Evolutionary conservation across 2,329 filamentous ascomycete species (phyloP).

Genomic region (Byssothecium circinans): DNA sequence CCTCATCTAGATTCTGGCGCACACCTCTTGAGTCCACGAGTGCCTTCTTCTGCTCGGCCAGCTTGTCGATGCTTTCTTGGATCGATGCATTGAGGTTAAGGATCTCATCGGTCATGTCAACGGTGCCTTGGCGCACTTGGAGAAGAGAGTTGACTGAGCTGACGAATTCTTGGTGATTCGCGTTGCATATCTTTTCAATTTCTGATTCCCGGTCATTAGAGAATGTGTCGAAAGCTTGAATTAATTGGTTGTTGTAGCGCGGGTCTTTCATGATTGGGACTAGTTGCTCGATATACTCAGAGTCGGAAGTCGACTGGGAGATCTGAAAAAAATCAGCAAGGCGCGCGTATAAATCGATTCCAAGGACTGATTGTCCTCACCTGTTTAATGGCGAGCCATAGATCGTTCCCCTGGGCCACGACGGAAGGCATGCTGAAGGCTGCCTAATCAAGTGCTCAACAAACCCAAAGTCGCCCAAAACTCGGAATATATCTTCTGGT

Average conservation of each 20-base stretch:
- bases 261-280: slow-evolving; percentile 94
- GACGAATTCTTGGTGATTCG: slow-evolving; percentile 96
- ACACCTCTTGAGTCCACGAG: slow-evolving; percentile 90
- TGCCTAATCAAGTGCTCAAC: neutral
- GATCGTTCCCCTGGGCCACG: slow-evolving; percentile 51
- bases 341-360: too few species aligned
- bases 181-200: slow-evolving; percentile 92
- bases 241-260: slow-evolving; percentile 72
- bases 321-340: slow-evolving; percentile 61
- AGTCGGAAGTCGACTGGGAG: slow-evolving; percentile 85
- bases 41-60: slow-evolving; percentile 91
- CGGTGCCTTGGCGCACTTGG: slow-evolving; percentile 85
- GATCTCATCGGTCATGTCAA: slow-evolving; percentile 85
- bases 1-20: slow-evolving; percentile 93
- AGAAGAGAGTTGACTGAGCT: slow-evolving; percentile 93
- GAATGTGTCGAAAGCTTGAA: slow-evolving; percentile 78
- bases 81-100: slow-evolving; percentile 92
- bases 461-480: neutral
- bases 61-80: slow-evolving; percentile 88
- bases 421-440: slow-evolving; percentile 35
- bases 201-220: slow-evolving; percentile 84
- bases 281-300: slow-evolving; percentile 92
- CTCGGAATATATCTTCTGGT: neutral
- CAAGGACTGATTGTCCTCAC: too few species aligned
- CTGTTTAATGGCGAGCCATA: slow-evolving; percentile 54